Conservation (phyloP, 805 yeast species). For the Starmera dryadoides region DNA sequence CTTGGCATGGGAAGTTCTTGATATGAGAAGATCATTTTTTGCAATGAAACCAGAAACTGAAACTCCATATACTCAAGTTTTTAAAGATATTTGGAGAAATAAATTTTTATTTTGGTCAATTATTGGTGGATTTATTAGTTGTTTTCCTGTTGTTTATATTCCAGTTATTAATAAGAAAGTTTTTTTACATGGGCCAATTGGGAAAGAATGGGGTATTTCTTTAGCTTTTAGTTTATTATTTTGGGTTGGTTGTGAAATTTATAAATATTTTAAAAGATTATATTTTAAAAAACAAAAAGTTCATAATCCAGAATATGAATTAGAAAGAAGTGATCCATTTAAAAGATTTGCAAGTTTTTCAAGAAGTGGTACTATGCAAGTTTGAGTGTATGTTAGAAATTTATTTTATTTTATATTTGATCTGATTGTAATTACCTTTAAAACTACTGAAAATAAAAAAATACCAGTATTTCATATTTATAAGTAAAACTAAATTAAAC, state of each 20-base stretch:
- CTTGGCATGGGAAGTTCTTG: conserved; percentile 81
- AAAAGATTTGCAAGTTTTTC: conserved; percentile 54
- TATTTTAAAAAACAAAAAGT: conserved; percentile 37
- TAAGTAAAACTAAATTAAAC: too few relatives aligned
- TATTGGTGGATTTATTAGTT: conserved; percentile 56
- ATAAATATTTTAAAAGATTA: conserved; percentile 60
- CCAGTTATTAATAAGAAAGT: conserved; percentile 81
- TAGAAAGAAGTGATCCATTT: conserved; percentile 58
- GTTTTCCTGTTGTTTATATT: conserved; percentile 78
- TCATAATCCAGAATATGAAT: conserved; percentile 55
- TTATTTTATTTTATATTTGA: too few relatives aligned
- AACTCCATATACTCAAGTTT: conserved; percentile 51
- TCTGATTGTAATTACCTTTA: too few relatives aligned
- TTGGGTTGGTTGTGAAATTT: conserved; percentile 53
- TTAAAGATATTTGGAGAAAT: conserved; percentile 63
- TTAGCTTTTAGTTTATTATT: conserved; percentile 52
- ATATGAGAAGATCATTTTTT: conserved; percentile 63
- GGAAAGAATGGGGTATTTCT: conserved; percentile 77
- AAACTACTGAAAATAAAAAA: too few relatives aligned
- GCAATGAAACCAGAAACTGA: conserved; percentile 60
- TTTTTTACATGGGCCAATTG: conserved; percentile 63
- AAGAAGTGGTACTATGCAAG: conserved; percentile 36
- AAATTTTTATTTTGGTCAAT: conserved; percentile 80
- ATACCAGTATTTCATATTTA: too few relatives aligned
- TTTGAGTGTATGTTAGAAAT: conserved; percentile 23